phyloP scores from a whole-genome alignment of 148 eudicot species.

The Chenopodium berlandieri region DNA sequence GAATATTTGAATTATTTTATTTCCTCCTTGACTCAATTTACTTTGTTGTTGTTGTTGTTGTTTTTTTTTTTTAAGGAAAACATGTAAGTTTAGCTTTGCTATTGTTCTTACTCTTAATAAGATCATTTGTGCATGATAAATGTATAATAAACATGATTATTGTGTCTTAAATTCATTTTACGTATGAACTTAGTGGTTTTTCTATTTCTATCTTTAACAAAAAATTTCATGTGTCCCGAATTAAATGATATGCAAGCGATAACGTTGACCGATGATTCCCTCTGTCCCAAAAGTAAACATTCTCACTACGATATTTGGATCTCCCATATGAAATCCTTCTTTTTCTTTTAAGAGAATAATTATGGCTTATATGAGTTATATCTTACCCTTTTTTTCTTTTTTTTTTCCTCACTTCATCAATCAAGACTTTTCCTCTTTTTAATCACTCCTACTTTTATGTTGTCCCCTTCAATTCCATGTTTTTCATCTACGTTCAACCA shows the following conservation, averaged over 20 bases:
- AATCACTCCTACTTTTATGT: background rate
- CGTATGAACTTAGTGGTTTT: background rate
- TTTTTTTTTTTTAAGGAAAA: background rate
- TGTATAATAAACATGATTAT: too few relatives aligned
- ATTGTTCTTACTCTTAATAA: background rate
- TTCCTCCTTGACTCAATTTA: background rate
- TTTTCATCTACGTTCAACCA: background rate
- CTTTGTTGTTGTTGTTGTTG: too few relatives aligned
- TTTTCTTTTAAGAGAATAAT: too few relatives aligned
- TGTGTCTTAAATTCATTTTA: background rate
- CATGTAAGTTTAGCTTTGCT: background rate
- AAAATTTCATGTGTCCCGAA: background rate
- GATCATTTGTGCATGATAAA: background rate
- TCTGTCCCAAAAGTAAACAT: too few relatives aligned
- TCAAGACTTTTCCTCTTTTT: background rate
- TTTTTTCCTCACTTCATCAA: background rate
- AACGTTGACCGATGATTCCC: background rate
- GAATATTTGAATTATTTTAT: background rate
- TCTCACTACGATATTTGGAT: too few relatives aligned
- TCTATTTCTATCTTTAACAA: background rate
- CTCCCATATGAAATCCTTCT: too few relatives aligned
- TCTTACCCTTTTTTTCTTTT: too few relatives aligned
- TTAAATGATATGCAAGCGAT: background rate
- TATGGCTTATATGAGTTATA: too few relatives aligned
- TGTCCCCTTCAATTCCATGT: background rate